Percentiles rank a stretch among this genome's conserved stretches.
These are phyloP conservation scores for Leptomonas pyrrhocoris DNA, from an alignment of 208 protist species.

Conservation along the genomic window DNA sequence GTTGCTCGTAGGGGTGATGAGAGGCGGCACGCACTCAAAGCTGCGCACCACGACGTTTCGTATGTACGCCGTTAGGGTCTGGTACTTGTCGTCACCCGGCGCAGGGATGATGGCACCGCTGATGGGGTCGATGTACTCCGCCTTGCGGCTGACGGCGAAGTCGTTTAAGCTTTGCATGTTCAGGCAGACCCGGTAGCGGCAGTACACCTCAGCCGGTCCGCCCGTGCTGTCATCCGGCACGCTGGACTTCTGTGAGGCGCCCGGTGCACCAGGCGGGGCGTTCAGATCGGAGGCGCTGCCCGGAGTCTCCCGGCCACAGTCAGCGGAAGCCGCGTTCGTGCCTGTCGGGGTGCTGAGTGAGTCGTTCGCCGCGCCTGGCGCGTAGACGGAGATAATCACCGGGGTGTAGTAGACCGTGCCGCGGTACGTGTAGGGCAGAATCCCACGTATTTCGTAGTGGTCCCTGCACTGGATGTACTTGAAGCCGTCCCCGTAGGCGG, in stretches of 20 bases:
- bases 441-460: conserved; percentile 57
- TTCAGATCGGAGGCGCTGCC: conserved; percentile 8
- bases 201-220: conserved; percentile 21
- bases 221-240: background rate
- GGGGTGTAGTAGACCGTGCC: conserved; percentile 75
- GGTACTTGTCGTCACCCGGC: conserved; percentile 46
- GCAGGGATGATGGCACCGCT: conserved; percentile 65
- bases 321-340: background rate
- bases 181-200: conserved; percentile 65
- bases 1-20: conserved; percentile 36
- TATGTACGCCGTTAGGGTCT: conserved; percentile 44
- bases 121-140: conserved; percentile 74
- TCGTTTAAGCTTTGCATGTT: conserved; percentile 42
- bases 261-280: background rate
- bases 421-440: conserved; percentile 73
- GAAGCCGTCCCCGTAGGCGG: conserved; percentile 64
- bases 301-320: background rate
- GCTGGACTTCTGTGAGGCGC: conserved; percentile 1
- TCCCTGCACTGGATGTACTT: conserved; percentile 50
- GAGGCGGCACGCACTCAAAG: conserved; percentile 65
- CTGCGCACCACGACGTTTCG: conserved; percentile 51
- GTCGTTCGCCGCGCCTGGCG: background rate
- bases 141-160: conserved; percentile 65
- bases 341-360: background rate
- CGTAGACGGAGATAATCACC: conserved; percentile 64